Conservation (phyloP, 345 rosid genomes). For the Euphorbia lathyris region DNA sequence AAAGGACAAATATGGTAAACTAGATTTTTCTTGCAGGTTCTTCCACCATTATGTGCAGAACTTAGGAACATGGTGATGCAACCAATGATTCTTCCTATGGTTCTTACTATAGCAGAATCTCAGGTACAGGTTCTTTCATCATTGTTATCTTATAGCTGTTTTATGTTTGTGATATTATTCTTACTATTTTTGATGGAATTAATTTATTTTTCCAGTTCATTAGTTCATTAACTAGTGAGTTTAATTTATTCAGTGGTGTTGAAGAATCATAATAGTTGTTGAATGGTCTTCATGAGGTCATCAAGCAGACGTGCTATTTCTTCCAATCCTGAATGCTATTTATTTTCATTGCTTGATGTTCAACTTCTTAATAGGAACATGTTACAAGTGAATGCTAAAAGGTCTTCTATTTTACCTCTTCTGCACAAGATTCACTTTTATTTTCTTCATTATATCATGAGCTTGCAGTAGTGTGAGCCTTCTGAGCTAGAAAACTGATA, state of each 20-base stretch:
- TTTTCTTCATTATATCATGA: background rate
- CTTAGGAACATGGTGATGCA: slow-evolving; percentile 98
- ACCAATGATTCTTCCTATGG: slow-evolving; percentile 95
- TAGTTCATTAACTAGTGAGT: background rate
- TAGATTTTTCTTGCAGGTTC: slow-evolving; percentile 60
- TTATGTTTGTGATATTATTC: background rate
- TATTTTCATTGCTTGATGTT: background rate
- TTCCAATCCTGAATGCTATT: background rate
- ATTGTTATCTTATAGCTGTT: slow-evolving; percentile 11
- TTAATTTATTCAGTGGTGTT: background rate
- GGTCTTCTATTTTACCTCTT: background rate
- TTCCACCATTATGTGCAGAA: slow-evolving; percentile 98
- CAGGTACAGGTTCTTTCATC: slow-evolving; percentile 53
- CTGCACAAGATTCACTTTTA: background rate
- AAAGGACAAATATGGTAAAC: slow-evolving; percentile 13
- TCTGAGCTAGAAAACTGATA: background rate
- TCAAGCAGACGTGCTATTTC: background rate
- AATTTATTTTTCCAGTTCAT: too few relatives aligned
- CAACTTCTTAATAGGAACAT: background rate
- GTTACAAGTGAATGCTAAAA: background rate
- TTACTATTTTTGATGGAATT: slow-evolving; percentile 10
- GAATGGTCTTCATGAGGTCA: slow-evolving; percentile 3
- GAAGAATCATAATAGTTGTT: background rate
- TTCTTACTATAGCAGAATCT: slow-evolving; percentile 88
- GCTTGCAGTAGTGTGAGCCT: background rate